Evolutionary conservation across 768 basidiomycete genomes (phyloP).

Genomic region (Boletus tylopilopsis): DNA sequence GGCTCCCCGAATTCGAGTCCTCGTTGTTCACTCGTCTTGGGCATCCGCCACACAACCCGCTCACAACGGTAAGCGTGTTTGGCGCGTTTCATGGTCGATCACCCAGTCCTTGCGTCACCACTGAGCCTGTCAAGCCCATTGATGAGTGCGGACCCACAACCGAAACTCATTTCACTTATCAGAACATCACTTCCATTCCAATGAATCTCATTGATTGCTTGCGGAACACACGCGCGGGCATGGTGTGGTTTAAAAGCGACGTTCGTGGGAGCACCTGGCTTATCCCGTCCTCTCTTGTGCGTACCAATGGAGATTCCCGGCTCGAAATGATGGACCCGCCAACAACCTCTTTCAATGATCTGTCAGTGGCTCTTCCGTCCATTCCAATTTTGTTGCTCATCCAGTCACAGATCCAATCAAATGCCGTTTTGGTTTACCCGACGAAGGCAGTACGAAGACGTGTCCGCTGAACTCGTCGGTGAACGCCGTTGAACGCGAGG

Average conservation of each 20-base stretch:
- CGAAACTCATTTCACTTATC: constrained; percentile 1
- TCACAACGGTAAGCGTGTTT: neutral
- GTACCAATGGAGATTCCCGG: neutral
- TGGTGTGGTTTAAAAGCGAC: constrained; percentile 19
- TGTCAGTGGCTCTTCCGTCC: constrained; percentile 30
- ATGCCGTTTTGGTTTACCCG: too few species aligned
- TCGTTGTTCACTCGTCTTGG: constrained; percentile 2
- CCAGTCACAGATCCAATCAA: too few species aligned
- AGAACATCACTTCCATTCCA: neutral
- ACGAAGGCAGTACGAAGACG: too few species aligned
- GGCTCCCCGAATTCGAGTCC: neutral
- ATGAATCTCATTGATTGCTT: neutral
- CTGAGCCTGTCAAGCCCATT: too few species aligned
- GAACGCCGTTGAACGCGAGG: too few species aligned
- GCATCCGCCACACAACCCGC: neutral
- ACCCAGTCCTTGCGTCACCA: neutral
- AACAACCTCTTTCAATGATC: too few species aligned
- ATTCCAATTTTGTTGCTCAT: constrained; percentile 53
- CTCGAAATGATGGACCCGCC: constrained; percentile 27
- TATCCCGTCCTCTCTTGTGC: too few species aligned
- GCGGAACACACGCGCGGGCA: too few species aligned
- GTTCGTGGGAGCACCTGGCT: constrained; percentile 55
- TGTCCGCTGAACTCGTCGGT: too few species aligned
- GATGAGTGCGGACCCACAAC: neutral
- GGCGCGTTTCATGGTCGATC: neutral